Evolutionary conservation across 768 basidiomycete species (phyloP).

Genomic region (Cubamyces lactineus): DNA sequence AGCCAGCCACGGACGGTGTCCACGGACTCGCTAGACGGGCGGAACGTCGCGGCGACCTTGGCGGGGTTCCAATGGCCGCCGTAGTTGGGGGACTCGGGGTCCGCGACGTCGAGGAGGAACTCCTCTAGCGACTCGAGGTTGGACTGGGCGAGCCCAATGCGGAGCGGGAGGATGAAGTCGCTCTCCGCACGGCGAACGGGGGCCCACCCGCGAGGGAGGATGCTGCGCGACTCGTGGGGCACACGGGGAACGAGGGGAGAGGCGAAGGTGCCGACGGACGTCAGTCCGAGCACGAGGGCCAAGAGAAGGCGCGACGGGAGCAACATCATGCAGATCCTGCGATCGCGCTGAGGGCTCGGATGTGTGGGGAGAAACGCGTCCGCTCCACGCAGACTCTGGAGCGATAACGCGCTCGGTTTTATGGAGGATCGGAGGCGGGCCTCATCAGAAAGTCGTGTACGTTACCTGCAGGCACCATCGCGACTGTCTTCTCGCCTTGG

Average conservation of each 20-base stretch:
- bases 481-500: neutral
- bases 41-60: constrained; percentile 49
- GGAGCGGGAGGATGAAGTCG: constrained; percentile 46
- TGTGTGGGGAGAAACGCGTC: constrained; percentile 1
- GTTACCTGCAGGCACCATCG: constrained; percentile 5
- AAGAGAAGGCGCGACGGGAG: constrained; percentile 14
- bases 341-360: neutral
- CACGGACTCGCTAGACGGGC: constrained; percentile 46
- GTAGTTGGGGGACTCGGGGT: constrained; percentile 53
- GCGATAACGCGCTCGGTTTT: neutral
- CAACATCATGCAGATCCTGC: constrained; percentile 9
- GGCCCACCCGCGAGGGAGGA: constrained; percentile 42
- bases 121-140: constrained; percentile 50
- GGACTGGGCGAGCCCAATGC: constrained; percentile 51
- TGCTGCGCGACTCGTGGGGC: constrained; percentile 14
- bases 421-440: neutral
- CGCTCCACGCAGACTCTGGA: constrained; percentile 1
- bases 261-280: neutral
- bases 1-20: constrained; percentile 50
- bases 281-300: constrained; percentile 14
- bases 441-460: constrained; percentile 3
- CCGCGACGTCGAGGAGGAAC: constrained; percentile 50
- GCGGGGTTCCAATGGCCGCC: constrained; percentile 53
- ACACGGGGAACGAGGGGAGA: constrained; percentile 11
- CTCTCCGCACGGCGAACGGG: constrained; percentile 41